These are phyloP conservation scores for Madurella mycetomatis DNA, from an alignment of 2,329 filamentous ascomycete genomes.

Conservation along the genomic window DNA sequence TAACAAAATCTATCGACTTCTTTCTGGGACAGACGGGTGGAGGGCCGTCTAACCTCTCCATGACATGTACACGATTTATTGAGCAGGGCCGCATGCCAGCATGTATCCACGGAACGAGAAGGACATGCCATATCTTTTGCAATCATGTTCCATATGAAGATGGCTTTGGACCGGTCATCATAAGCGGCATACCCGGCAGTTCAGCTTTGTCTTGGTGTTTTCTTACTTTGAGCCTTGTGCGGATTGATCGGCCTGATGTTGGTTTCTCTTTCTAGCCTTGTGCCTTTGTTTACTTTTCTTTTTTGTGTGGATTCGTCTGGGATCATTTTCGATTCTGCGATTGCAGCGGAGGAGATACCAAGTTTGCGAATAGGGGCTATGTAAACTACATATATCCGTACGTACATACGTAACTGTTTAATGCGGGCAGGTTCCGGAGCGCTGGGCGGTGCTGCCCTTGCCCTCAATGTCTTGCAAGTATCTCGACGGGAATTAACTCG, in stretches of 20 bases:
- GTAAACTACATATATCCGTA: background rate
- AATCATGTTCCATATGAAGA: background rate
- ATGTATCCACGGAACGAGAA: constrained; percentile 2
- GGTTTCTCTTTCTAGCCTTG: too few species aligned
- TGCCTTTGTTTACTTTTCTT: background rate
- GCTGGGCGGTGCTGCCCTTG: background rate
- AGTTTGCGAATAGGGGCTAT: background rate
- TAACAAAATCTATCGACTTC: background rate
- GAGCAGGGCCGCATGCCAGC: background rate
- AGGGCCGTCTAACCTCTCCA: background rate
- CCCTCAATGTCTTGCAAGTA: background rate
- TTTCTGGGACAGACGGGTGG: background rate
- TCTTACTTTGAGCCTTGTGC: too few species aligned
- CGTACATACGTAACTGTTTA: constrained; percentile 10
- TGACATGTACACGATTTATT: constrained; percentile 17
- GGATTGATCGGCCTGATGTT: too few species aligned
- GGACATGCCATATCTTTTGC: background rate
- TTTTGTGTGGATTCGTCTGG: constrained; percentile 1
- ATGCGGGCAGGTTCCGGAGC: background rate
- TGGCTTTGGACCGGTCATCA: background rate
- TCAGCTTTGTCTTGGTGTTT: background rate
- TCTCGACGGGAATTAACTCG: background rate
- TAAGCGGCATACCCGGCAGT: background rate
- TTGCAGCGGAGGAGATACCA: constrained; percentile 19
- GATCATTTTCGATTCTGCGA: constrained; percentile 1